Evolutionary conservation across 2,329 filamentous ascomycete genomes (phyloP).

Genomic region (Scleromitrula shiraiana): DNA sequence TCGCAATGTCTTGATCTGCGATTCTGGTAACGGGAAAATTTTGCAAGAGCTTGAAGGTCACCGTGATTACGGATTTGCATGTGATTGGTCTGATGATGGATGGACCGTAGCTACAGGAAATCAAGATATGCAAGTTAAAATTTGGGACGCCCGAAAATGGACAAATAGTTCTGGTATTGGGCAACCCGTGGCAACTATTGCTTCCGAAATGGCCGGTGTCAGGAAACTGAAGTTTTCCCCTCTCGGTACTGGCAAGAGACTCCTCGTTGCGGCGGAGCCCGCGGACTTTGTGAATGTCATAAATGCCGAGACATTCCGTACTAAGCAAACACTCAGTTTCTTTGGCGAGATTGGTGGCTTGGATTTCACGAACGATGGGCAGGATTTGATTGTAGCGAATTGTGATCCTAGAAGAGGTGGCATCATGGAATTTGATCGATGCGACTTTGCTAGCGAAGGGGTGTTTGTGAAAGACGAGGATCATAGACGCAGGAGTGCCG

Average conservation of each 20-base stretch:
- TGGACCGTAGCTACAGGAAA: slow-evolving; percentile 69
- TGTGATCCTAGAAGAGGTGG: slow-evolving; percentile 59
- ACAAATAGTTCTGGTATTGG: slow-evolving; percentile 41
- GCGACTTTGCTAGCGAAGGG: slow-evolving; percentile 20
- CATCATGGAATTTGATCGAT: slow-evolving; percentile 30
- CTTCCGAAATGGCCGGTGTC: slow-evolving; percentile 59
- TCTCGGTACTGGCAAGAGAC: slow-evolving; percentile 54
- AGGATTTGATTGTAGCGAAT: slow-evolving; percentile 60
- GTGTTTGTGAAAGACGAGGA: slow-evolving; percentile 4
- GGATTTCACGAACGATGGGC: slow-evolving; percentile 57
- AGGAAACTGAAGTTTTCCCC: slow-evolving; percentile 67
- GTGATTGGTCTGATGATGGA: slow-evolving; percentile 72
- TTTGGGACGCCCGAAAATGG: slow-evolving; percentile 73
- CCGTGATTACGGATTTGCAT: slow-evolving; percentile 65
- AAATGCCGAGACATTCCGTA: slow-evolving; percentile 54
- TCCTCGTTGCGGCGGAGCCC: slow-evolving; percentile 67
- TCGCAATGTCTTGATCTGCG: slow-evolving; percentile 55
- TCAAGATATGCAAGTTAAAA: slow-evolving; percentile 64
- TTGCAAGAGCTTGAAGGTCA: slow-evolving; percentile 55
- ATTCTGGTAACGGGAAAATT: slow-evolving; percentile 56
- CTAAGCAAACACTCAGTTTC: slow-evolving; percentile 63
- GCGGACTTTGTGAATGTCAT: slow-evolving; percentile 67
- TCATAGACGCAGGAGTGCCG: neutral
- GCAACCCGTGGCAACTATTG: slow-evolving; percentile 45
- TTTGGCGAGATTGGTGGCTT: slow-evolving; percentile 70